Conservation (phyloP, 345 rosid genomes). For the Dimocarpus longan region DNA sequence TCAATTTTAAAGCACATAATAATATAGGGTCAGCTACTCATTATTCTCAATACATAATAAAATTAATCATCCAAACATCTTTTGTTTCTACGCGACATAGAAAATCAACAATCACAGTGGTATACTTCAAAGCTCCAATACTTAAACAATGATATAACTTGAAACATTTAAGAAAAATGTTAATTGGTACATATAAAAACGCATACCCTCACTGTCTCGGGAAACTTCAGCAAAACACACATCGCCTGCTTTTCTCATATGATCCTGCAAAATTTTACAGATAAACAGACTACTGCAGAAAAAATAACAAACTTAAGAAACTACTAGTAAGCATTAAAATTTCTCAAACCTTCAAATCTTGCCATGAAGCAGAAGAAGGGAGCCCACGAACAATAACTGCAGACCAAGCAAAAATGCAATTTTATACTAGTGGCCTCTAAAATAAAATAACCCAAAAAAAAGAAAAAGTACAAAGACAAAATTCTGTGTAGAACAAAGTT, state of each 20-base stretch:
- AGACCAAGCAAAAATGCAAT: constrained; percentile 13
- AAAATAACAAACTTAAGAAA: not conserved
- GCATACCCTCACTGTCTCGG: constrained; percentile 84
- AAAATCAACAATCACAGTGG: not conserved
- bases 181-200: too few species aligned
- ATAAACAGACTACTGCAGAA: constrained; percentile 16
- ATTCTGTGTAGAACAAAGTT: not conserved
- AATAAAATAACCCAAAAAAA: not conserved
- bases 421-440: not conserved
- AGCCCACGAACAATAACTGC: constrained; percentile 89
- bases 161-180: not conserved
- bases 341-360: constrained; percentile 79
- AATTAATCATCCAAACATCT: not conserved
- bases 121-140: not conserved
- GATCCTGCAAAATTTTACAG: constrained; percentile 62
- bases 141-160: not conserved
- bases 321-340: constrained; percentile 4
- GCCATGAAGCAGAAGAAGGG: constrained; percentile 98
- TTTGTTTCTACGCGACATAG: not conserved
- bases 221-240: constrained; percentile 94
- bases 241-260: constrained; percentile 96
- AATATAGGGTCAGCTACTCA: too few species aligned
- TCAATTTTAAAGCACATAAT: too few species aligned
- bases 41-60: too few species aligned
- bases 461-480: not conserved